Percentiles rank a stretch among this genome's conserved stretches.
phyloP scores from a whole-genome alignment of 345 rosid species.

The Raphanus raphanistrum region DNA sequence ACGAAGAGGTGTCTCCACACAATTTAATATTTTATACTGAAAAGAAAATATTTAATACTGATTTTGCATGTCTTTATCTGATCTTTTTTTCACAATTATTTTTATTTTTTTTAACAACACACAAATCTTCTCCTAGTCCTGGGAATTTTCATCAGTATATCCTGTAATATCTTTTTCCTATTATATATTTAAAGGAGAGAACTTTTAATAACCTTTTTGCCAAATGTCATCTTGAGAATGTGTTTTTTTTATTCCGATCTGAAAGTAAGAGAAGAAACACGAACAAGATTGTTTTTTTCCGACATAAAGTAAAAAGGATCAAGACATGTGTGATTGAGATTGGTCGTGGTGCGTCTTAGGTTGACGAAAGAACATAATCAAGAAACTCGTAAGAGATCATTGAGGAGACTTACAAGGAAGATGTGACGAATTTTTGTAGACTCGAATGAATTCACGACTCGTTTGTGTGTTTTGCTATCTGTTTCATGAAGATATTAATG shows the following conservation, averaged over 20 bases:
- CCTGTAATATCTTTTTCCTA: background rate
- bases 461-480: slow-evolving; percentile 3
- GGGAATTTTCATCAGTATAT: background rate
- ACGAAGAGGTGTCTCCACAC: background rate
- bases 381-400: background rate
- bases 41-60: background rate
- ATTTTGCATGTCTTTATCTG: slow-evolving; percentile 22
- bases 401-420: slow-evolving; percentile 19
- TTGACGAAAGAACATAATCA: slow-evolving; percentile 1
- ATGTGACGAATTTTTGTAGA: slow-evolving; percentile 18
- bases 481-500: background rate
- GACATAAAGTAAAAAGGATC: background rate
- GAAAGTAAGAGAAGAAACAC: background rate
- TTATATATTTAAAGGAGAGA: too few species aligned
- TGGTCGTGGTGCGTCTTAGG: slow-evolving; percentile 13
- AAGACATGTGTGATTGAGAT: slow-evolving; percentile 15
- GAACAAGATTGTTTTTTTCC: background rate
- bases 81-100: background rate
- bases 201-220: slow-evolving; percentile 11
- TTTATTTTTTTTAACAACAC: background rate
- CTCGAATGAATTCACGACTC: slow-evolving; percentile 4
- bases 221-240: slow-evolving; percentile 5
- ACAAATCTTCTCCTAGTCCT: background rate
- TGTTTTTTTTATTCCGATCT: slow-evolving; percentile 13
- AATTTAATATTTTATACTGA: background rate